phyloP scores from a whole-genome alignment of 2,329 filamentous ascomycete genomes.

The Penicillium sp. region DNA sequence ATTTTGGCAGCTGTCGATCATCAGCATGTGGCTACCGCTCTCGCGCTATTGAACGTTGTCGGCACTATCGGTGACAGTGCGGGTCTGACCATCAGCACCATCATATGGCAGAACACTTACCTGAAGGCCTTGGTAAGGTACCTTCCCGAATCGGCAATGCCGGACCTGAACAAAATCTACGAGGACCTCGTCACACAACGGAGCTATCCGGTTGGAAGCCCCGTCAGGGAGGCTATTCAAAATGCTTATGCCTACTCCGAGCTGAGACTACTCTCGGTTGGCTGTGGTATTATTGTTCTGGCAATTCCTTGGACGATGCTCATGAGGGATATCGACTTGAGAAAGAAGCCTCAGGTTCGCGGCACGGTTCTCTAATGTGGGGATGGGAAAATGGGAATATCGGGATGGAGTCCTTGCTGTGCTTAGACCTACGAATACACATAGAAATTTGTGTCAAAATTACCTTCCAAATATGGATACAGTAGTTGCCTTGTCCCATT shows the following conservation, averaged over 20 bases:
- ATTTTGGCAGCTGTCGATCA: conserved; percentile 57
- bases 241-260: conserved; percentile 61
- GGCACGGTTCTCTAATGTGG: conserved; percentile 53
- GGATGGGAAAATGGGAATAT: background rate
- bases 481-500: background rate
- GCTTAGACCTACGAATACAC: background rate
- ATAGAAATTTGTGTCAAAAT: background rate
- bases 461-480: background rate
- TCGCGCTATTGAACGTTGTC: conserved; percentile 59
- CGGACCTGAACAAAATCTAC: conserved; percentile 46
- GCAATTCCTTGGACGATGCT: conserved; percentile 48
- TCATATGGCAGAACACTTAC: conserved; percentile 63
- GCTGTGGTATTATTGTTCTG: conserved; percentile 46
- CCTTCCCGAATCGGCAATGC: conserved; percentile 40
- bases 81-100: conserved; percentile 57
- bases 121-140: conserved; percentile 47
- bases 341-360: conserved; percentile 52
- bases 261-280: conserved; percentile 55
- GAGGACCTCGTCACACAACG: conserved; percentile 38
- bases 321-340: conserved; percentile 55
- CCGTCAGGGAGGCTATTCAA: conserved; percentile 59
- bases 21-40: conserved; percentile 56
- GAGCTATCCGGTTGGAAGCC: conserved; percentile 43
- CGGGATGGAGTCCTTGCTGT: background rate
- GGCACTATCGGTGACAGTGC: conserved; percentile 57